Evolutionary conservation across 1,284 basidiomycete genomes (phyloP).

Genomic region (Marasmius fiardii): DNA sequence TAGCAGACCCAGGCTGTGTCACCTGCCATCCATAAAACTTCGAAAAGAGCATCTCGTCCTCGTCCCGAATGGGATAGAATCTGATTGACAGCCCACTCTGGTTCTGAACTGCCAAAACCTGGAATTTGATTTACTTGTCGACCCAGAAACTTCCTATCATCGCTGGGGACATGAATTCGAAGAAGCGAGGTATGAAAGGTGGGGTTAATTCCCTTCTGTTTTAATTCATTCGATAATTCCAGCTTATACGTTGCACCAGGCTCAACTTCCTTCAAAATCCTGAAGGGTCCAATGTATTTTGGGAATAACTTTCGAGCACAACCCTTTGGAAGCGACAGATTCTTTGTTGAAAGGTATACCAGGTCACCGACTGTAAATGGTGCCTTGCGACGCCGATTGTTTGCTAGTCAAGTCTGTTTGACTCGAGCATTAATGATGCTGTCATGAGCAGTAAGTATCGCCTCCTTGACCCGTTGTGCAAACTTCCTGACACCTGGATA

Average conservation of each 20-base stretch:
- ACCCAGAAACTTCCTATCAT: constrained; percentile 25
- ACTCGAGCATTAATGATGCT: constrained; percentile 24
- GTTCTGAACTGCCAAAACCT: constrained; percentile 8
- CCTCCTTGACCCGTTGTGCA: constrained; percentile 19
- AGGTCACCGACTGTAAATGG: constrained; percentile 24
- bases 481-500: constrained; percentile 22
- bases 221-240: constrained; percentile 21
- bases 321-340: constrained; percentile 25
- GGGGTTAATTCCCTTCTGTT: constrained; percentile 22
- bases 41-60: constrained; percentile 14
- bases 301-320: constrained; percentile 23
- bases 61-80: constrained; percentile 18
- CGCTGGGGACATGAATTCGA: constrained; percentile 24
- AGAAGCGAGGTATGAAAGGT: constrained; percentile 26
- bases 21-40: constrained; percentile 21
- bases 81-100: constrained; percentile 18
- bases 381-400: constrained; percentile 15
- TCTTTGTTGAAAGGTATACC: constrained; percentile 28
- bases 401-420: constrained; percentile 25
- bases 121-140: constrained; percentile 11
- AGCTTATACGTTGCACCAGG: constrained; percentile 23
- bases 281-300: constrained; percentile 30
- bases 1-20: constrained; percentile 22
- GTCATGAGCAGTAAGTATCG: constrained; percentile 24
- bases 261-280: constrained; percentile 19